Evolutionary conservation across 495 filamentous ascomycete genomes (phyloP), one percentile per base, ranked within the genome.

Genomic region (Staphylotrichum longicolle): DNA sequence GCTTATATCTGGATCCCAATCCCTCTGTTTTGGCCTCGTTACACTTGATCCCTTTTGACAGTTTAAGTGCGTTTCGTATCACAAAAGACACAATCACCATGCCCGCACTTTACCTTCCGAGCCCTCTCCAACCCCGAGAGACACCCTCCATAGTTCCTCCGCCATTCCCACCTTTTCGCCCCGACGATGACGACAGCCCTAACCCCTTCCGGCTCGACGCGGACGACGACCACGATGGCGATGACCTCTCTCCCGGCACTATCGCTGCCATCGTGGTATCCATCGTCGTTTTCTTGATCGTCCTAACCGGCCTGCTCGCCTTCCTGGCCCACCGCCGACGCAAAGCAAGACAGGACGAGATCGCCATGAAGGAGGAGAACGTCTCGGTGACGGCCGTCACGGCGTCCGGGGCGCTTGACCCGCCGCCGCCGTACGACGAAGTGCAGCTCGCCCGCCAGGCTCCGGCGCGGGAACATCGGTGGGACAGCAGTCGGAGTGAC

Each of bases 401-500:
- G 9, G 34, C 15, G 32, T 46, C 51, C 33, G 53, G 60, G 6
- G 52, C 60, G 3, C 52, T 62, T 3, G 52, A 56, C 32, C 60
- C 60, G n/a, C 60, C 60, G 9, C 60, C 60, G 52, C 60, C 60
- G 49, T 44, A 63, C n/a, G 51, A 60, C 9, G 49, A 55, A 33
- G 54, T 55, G 0, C 57, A 60, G 5, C 4, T 12, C 12, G 45
- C 12, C 12, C 15, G 3, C 9, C 56, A 7, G 3, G 5, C 5
- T 41, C 34, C 20, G 35, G n/a, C 7, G 12, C 12, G 5, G 33
- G 45, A 32, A 45, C n/a, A 32, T 7, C 11, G 47, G 27, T 15
- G 35, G 20, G 37, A 15, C 0, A 35, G 33, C 42, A 27, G 20
- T 27, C 39, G 14, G 14, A 53, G 58, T 34, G 45, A 15, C 27